These are phyloP conservation scores for Peronospora farinosa DNA, from an alignment of 352 stramenopile species.

Conservation along the genomic window DNA sequence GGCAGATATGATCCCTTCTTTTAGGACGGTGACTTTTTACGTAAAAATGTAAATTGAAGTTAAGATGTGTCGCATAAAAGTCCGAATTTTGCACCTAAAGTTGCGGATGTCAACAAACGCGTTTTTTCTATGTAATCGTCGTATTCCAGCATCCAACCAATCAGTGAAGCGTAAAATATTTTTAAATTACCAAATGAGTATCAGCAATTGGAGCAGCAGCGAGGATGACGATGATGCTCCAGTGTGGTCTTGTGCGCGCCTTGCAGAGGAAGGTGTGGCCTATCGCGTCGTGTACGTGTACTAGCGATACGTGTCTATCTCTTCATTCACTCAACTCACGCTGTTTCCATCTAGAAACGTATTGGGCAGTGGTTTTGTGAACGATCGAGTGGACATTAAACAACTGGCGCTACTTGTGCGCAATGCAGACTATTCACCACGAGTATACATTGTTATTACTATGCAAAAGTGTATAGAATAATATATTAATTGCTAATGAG, in stretches of 20 bases:
- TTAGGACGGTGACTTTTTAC: conserved; percentile 19
- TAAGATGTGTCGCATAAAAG: background rate
- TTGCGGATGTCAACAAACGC: no score
- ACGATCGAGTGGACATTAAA: conserved; percentile 47
- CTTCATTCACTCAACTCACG: background rate
- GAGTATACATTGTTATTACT: conserved; percentile 23
- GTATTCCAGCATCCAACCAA: background rate
- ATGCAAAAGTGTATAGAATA: background rate
- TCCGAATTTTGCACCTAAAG: no score
- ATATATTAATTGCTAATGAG: background rate
- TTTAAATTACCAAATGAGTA: conserved; percentile 15
- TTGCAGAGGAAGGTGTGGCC: conserved; percentile 44
- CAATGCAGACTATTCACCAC: conserved; percentile 62
- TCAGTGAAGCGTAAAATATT: conserved; percentile 21
- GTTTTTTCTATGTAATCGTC: no score
- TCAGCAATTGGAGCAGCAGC: conserved; percentile 26
- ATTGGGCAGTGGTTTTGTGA: conserved; percentile 53
- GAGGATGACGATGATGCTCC: conserved; percentile 13
- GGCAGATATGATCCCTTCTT: conserved; percentile 10
- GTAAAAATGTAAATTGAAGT: conserved; percentile 14
- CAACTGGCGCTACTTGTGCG: conserved; percentile 58
- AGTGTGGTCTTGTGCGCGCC: conserved; percentile 36
- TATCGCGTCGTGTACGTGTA: conserved; percentile 53
- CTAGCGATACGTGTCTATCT: background rate
- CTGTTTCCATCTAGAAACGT: conserved; percentile 39